Evolutionary conservation across 2,329 filamentous ascomycete genomes (phyloP).

Genomic region (Elsinoe ampelina): DNA sequence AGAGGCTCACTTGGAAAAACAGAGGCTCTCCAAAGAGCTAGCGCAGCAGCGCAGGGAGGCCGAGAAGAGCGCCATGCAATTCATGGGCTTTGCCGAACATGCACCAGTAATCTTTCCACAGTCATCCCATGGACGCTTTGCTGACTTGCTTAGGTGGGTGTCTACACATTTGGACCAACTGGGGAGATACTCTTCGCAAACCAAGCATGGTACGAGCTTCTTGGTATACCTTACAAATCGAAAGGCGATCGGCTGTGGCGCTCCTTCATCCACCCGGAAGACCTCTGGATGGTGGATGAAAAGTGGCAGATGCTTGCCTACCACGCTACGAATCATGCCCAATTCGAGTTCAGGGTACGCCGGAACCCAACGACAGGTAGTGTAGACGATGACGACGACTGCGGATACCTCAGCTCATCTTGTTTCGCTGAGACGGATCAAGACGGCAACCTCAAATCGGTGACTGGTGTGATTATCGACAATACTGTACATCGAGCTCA

Average conservation of each 20-base stretch:
- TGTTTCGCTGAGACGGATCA: constrained; percentile 7
- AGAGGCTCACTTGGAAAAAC: neutral
- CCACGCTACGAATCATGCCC: neutral
- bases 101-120: neutral
- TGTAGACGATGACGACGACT: neutral
- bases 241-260: constrained; percentile 6
- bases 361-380: neutral
- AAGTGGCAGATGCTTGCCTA: constrained; percentile 1
- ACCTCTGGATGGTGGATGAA: neutral
- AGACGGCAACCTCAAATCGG: neutral
- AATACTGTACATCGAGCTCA: constrained; percentile 3
- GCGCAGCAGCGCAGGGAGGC: constrained; percentile 1
- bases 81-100: constrained; percentile 8
- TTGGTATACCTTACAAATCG: neutral
- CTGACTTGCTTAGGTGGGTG: constrained; percentile 1
- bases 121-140: neutral
- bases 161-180: constrained; percentile 1
- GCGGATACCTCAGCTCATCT: neutral
- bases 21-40: constrained; percentile 2
- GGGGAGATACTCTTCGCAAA: constrained; percentile 10
- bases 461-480: constrained; percentile 2
- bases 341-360: constrained; percentile 7
- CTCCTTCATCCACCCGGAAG: neutral
- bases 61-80: neutral
- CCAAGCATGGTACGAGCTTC: constrained; percentile 3